Evolutionary conservation across 805 yeast genomes (phyloP).

Genomic region (Candida chauliodis): DNA sequence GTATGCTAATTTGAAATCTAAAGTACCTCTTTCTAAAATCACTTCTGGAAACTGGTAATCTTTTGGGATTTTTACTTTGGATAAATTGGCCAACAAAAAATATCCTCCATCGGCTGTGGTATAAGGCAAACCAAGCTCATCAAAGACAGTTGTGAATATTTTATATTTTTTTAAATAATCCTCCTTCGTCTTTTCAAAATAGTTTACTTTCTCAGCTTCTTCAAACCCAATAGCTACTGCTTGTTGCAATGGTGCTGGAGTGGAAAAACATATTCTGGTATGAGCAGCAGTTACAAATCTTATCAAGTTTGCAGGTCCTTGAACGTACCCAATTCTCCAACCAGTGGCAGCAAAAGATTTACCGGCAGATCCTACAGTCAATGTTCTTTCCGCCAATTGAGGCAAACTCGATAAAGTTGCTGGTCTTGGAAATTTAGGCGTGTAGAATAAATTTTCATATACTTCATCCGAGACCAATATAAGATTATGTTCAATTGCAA

Average conservation of each 20-base stretch:
- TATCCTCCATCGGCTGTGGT: conserved; percentile 93
- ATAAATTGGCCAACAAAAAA: conserved; percentile 82
- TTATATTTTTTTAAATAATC: conserved; percentile 70
- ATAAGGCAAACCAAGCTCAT: conserved; percentile 84
- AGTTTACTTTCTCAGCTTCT: conserved; percentile 56
- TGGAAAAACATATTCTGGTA: conserved; percentile 87
- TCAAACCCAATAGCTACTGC: conserved; percentile 80
- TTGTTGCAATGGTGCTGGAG: conserved; percentile 90
- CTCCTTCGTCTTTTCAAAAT: conserved; percentile 66
- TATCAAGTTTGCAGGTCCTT: conserved; percentile 79
- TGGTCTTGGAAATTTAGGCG: conserved; percentile 68
- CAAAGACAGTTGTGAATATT: conserved; percentile 73
- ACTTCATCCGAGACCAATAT: conserved; percentile 90
- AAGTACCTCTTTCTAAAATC: conserved; percentile 58
- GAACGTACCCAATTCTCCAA: conserved; percentile 96
- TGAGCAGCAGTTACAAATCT: conserved; percentile 85
- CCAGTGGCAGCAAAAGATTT: conserved; percentile 99
- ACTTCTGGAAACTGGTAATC: conserved; percentile 72
- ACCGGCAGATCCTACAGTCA: conserved; percentile 96
- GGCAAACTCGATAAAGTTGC: conserved; percentile 67
- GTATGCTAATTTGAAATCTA: conserved; percentile 84
- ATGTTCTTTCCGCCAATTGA: conserved; percentile 71
- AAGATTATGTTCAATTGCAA: conserved; percentile 83
- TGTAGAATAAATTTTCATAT: conserved; percentile 83
- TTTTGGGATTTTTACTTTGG: conserved; percentile 74